Evolutionary conservation across 192 early-diverging fungal species (phyloP).

Genomic region (Phlyctochytrium bullatum): DNA sequence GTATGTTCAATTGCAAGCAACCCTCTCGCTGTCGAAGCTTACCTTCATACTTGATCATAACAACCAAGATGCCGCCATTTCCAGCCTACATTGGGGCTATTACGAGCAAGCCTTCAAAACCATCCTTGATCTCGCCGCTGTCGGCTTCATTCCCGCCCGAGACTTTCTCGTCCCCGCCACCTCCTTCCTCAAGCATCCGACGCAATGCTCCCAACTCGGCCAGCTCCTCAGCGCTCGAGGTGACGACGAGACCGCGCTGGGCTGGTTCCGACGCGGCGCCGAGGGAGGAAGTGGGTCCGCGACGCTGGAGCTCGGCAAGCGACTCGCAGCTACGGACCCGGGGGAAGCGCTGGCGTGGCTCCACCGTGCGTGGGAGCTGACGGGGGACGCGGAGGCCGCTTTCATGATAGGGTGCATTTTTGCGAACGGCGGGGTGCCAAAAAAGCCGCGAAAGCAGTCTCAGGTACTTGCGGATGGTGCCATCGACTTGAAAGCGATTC

Average conservation of each 20-base stretch:
- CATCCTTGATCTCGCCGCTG: background rate
- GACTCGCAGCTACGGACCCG: background rate
- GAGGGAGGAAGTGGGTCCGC: background rate
- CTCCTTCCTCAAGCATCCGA: background rate
- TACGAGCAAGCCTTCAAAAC: background rate
- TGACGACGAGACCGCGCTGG: background rate
- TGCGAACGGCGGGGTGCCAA: background rate
- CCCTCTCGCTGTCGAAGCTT: background rate
- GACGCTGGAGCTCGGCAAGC: background rate
- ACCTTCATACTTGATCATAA: background rate
- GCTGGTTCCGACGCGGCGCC: background rate
- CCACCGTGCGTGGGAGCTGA: background rate
- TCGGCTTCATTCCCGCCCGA: slow-evolving; percentile 5
- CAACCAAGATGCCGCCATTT: background rate
- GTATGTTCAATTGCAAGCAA: background rate
- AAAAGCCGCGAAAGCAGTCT: too few relatives aligned
- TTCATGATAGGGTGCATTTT: background rate
- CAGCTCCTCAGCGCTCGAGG: background rate
- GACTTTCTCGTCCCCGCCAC: background rate
- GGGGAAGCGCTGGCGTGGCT: background rate
- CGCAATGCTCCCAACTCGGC: background rate
- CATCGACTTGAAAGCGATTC: background rate
- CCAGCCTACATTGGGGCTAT: background rate
- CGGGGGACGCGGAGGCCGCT: background rate
- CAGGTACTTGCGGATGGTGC: too few relatives aligned